Base-by-base conservation (phyloP, 2,329 filamentous ascomycete genomes). In the Neofusicoccum sp. region DNA sequence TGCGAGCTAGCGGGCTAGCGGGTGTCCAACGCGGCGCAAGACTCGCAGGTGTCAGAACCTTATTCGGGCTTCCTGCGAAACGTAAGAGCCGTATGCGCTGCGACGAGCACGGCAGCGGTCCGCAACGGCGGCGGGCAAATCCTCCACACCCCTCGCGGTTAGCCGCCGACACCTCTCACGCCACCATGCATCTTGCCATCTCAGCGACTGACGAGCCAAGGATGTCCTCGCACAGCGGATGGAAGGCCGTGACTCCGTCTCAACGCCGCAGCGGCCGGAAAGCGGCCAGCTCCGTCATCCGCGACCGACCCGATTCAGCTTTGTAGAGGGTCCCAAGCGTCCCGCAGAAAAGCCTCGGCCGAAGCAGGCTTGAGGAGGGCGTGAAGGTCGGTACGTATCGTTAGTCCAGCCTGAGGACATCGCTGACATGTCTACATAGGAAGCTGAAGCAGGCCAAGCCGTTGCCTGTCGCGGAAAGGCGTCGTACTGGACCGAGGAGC, bases 41-140 rank as follows among this genome's bases (percentile, higher is more conserved):
- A 45, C 40, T 8, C 36, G 54, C 20, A 36, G 30, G 54, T 38
- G 54, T 58, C 41, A 58, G 43, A 58, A 58, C 30, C 54, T 58
- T 58, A 58, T 38, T 43, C 4, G 26, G 6, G 41, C 31, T 12
- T 47, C 20, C 20, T 20, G 20, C 20, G 20, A 20, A 20, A 53
- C 31, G 14, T 16, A 40, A 20, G 16, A 40, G 33, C 33, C 48
- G 48, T 34, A 53, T 16, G 49, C 48, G 12, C 33, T 16, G n/a
- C 30, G 16, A 12, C 5, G 20, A 9, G 16, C 20, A 38, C 48
- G 16, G 31, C 31, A 20, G 16, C 31, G 47, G 47, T 24, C 47
- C 47, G 47, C 47, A 51, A 36, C 47, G 31, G 47, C 47, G 36
- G 11, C 30, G 47, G n/a, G 47, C 11, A 36, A 20, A 51, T 47